Evolutionary conservation across 169 alveolate genomes (phyloP).

Genomic region (Eimeria maxima): DNA sequence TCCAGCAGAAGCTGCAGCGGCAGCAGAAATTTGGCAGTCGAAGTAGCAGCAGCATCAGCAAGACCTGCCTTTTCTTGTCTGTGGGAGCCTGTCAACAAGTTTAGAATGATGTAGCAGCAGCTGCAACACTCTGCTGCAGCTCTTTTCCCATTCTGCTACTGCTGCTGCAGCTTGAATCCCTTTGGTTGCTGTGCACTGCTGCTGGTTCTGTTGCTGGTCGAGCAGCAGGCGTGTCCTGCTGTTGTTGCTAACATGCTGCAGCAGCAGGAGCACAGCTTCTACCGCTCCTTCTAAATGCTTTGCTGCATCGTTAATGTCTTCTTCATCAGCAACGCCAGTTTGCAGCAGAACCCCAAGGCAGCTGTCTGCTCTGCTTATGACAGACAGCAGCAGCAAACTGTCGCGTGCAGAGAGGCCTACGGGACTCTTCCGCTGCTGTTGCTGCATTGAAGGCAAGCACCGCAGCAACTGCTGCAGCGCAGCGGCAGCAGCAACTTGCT

Average conservation of each 20-base stretch:
- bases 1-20: conserved; percentile 19
- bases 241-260: conserved; percentile 44
- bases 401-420: conserved; percentile 25
- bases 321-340: background rate
- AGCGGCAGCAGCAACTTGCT: conserved; percentile 47
- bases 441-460: conserved; percentile 32
- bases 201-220: conserved; percentile 26
- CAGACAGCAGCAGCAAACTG: conserved; percentile 17
- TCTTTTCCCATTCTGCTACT: conserved; percentile 59
- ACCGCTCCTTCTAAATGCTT: background rate
- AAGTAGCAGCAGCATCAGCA: conserved; percentile 25
- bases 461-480: conserved; percentile 78
- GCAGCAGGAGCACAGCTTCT: conserved; percentile 43
- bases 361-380: conserved; percentile 35
- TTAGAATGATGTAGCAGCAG: conserved; percentile 11
- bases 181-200: background rate
- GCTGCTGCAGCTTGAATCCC: conserved; percentile 33
- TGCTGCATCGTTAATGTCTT: background rate
- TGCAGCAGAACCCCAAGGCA: background rate
- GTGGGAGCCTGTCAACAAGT: conserved; percentile 13
- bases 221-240: conserved; percentile 11
- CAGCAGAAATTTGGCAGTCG: background rate
- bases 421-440: conserved; percentile 65
- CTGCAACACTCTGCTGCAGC: conserved; percentile 59
- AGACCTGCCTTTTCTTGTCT: background rate